Evolutionary conservation across 1,139 yeast species (phyloP).

Genomic region (Magnusiomyces starmeri): DNA sequence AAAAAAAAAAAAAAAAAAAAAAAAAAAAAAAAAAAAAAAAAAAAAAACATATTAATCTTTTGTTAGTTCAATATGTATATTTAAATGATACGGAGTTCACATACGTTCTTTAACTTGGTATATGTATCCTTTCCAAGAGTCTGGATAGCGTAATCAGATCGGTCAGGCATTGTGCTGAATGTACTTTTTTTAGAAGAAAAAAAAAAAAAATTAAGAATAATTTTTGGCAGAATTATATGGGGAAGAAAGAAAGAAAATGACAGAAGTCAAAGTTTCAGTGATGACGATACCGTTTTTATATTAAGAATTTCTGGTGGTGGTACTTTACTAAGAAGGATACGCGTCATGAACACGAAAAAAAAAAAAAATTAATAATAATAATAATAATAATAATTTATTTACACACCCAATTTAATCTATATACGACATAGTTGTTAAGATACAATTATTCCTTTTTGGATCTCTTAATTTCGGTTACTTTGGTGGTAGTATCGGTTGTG

Average conservation of each 20-base stretch:
- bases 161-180: slow-evolving; percentile 6
- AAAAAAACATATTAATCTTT: neutral
- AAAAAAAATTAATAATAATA: too few relatives aligned
- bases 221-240: neutral
- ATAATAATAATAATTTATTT: too few relatives aligned
- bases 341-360: too few relatives aligned
- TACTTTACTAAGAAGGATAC: too few relatives aligned
- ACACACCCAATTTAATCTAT: too few relatives aligned
- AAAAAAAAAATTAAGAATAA: neutral
- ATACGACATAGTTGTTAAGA: too few relatives aligned
- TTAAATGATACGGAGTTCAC: neutral
- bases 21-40: neutral
- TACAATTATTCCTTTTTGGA: too few relatives aligned
- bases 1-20: neutral
- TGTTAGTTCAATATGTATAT: neutral
- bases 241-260: neutral
- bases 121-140: slow-evolving; percentile 20
- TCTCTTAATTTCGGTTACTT: too few relatives aligned
- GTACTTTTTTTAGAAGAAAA: neutral
- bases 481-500: too few relatives aligned
- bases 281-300: too few relatives aligned
- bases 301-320: too few relatives aligned
- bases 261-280: too few relatives aligned
- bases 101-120: slow-evolving; percentile 17
- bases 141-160: slow-evolving; percentile 16